Base-by-base conservation (phyloP, 1,284 basidiomycete species). In the Kalmanozyma brasiliensis region DNA sequence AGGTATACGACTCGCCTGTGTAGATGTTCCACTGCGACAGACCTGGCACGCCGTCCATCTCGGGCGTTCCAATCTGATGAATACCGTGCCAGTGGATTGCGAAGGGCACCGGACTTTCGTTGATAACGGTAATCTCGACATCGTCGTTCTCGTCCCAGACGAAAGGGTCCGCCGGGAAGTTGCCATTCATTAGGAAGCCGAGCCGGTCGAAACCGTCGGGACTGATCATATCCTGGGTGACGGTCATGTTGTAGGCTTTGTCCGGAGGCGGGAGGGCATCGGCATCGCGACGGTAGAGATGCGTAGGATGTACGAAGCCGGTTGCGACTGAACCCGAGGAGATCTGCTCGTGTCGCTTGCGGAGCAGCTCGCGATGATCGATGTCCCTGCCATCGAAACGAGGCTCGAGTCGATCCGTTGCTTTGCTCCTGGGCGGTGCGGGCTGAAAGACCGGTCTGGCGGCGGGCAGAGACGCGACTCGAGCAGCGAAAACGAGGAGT, bases 41-140 rank as follows among this genome's bases (percentile, higher is more conserved):
- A 9, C 71, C 71, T 3, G 71, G 71, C n/a, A 73, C 71, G 16
- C 71, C 71, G 38, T 73, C 71, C 71, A 73, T 73, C 47, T 73
- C 61, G 10, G 71, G 71, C 4, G 52, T 59, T 35, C 71, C 71
- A 29, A 70, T 66, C 58, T 73, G 71, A 38, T 69, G 65, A 16
- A 73, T 62, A 29, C 71, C 71, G 43, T 73, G 71, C 66, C 66
- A 73, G 49, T 73, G 70, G 8, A 68, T 64, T 16, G 69, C 59
- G 33, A 72, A 72, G 19, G 68, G 62, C 16, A 71, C 68, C 2
- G 63, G 58, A 26, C 55, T 33, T 33, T 73, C 17, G 44, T 69
- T 73, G 52, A 38, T 62, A 23, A 73, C 66, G 2, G 33, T 57
- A 48, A 73, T 62, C 38, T 73, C 58, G 45, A 73, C 36, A 36